Percentiles rank a stretch among this genome's conserved stretches.
phyloP scores from a whole-genome alignment of 129 eudicot genomes.

The Rutidosis leptorrhynchoides region DNA sequence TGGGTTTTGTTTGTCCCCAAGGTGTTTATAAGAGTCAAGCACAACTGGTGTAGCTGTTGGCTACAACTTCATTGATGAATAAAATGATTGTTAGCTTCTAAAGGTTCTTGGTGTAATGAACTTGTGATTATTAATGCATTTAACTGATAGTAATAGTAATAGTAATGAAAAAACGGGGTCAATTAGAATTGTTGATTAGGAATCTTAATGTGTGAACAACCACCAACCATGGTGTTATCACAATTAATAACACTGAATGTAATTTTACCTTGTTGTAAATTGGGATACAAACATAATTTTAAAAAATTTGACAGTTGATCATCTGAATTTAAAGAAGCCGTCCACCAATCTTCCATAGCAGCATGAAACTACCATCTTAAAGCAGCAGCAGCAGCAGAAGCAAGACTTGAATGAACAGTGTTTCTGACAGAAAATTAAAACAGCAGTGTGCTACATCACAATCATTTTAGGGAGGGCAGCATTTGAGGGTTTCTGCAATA shows the following conservation, averaged over 20 bases:
- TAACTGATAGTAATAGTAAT: too few relatives aligned
- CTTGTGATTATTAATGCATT: too few relatives aligned
- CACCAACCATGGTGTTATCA: neutral
- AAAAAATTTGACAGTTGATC: constrained; percentile 4
- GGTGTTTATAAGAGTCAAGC: neutral
- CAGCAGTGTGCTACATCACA: constrained; percentile 13
- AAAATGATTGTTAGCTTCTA: neutral
- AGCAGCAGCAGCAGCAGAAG: too few relatives aligned
- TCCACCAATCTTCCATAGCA: constrained; percentile 18
- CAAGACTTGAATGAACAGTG: constrained; percentile 13
- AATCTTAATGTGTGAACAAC: too few relatives aligned
- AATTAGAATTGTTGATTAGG: neutral
- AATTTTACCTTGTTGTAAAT: constrained; percentile 24
- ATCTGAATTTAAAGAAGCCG: constrained; percentile 24
- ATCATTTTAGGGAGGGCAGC: constrained; percentile 7
- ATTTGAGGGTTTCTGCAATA: constrained; percentile 14
- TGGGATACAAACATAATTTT: constrained; percentile 21
- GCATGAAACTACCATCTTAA: constrained; percentile 1
- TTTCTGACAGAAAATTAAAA: constrained; percentile 15
- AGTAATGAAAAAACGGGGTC: neutral
- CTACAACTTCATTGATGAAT: neutral
- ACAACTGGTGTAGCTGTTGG: neutral
- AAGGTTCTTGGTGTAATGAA: too few relatives aligned
- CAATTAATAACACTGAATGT: constrained; percentile 23
- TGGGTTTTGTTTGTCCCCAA: neutral